Evolutionary conservation across 257 asterid genomes (phyloP).

Genomic region (Ocimum tenuiflorum): DNA sequence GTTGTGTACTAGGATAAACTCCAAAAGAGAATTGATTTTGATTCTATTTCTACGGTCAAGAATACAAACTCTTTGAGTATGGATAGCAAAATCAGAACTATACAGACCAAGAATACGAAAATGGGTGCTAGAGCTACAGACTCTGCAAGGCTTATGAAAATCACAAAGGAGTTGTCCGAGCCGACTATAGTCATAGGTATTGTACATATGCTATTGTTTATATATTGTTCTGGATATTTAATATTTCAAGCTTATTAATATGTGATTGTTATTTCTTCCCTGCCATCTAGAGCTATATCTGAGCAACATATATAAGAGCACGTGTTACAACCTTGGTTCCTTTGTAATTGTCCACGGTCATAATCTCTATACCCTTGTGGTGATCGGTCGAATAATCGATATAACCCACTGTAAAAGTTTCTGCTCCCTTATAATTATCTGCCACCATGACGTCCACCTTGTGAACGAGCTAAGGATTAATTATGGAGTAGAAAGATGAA

Average conservation of each 20-base stretch:
- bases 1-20: slow-evolving; percentile 45
- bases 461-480: no score
- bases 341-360: no score
- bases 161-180: slow-evolving; percentile 72
- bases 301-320: neutral
- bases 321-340: no score
- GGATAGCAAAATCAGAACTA: slow-evolving; percentile 35
- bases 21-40: slow-evolving; percentile 38
- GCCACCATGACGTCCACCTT: no score
- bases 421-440: no score
- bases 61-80: slow-evolving; percentile 29
- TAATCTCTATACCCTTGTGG: no score
- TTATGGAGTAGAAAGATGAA: no score
- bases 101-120: slow-evolving; percentile 41
- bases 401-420: no score
- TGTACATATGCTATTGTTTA: neutral
- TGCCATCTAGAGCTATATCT: neutral
- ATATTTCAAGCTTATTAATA: neutral
- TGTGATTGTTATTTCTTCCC: neutral
- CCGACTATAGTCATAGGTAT: slow-evolving; percentile 68
- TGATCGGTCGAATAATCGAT: no score
- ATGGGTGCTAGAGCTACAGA: slow-evolving; percentile 92
- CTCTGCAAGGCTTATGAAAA: slow-evolving; percentile 87
- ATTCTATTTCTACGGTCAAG: slow-evolving; percentile 43
- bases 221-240: neutral